Conservation (phyloP, 2,329 filamentous ascomycete species). For the Graphiopsis chlorocephala region DNA sequence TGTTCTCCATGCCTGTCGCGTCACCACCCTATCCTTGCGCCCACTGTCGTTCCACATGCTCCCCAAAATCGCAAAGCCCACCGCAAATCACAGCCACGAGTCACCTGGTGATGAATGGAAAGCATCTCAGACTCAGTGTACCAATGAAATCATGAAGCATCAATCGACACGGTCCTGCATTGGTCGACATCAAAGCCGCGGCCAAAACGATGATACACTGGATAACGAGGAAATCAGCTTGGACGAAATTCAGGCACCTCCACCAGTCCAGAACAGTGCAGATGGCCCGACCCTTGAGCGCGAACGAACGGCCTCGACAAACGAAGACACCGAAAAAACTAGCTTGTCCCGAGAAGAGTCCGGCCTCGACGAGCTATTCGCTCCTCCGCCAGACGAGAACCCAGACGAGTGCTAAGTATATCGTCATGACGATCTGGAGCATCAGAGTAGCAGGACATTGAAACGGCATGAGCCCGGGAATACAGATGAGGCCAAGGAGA, state of each 20-base stretch:
- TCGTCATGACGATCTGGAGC: slow-evolving; percentile 18
- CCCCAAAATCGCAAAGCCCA: neutral
- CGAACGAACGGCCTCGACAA: slow-evolving; percentile 2
- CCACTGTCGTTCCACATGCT: neutral
- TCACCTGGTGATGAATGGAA: neutral
- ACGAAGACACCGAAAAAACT: slow-evolving; percentile 7
- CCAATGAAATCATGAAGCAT: neutral
- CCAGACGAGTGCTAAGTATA: slow-evolving; percentile 13
- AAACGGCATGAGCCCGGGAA: neutral
- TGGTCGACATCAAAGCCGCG: neutral
- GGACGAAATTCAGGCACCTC: slow-evolving; percentile 21
- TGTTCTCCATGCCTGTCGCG: neutral
- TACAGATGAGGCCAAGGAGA: neutral
- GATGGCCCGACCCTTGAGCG: slow-evolving; percentile 1
- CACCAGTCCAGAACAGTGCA: slow-evolving; percentile 21
- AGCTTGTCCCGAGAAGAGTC: neutral
- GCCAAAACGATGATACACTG: neutral
- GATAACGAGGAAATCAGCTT: slow-evolving; percentile 9
- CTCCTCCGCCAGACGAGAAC: slow-evolving; percentile 23
- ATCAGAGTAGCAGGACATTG: slow-evolving; percentile 5
- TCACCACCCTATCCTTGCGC: neutral
- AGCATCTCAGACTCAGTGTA: neutral
- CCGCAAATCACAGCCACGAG: neutral
- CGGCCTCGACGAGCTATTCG: slow-evolving; percentile 21
- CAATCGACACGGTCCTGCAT: neutral